Conservation (phyloP, 805 yeast species). For the Kodamaea nitidulidarum region DNA sequence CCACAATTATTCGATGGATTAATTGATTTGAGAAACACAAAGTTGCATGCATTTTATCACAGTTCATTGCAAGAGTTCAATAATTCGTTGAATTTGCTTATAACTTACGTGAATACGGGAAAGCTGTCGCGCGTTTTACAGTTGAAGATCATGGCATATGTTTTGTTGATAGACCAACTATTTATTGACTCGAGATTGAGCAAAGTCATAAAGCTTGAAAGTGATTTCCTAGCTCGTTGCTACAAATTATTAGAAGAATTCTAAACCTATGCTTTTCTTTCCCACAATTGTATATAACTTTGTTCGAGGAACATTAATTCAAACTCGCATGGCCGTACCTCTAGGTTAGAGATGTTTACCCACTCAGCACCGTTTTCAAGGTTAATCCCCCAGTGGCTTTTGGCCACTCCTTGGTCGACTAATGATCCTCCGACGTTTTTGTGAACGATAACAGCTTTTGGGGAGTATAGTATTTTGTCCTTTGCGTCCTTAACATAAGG, state of each 20-base stretch:
- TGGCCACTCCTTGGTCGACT: constrained; percentile 18
- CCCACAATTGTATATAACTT: constrained; percentile 68
- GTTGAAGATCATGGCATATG: constrained; percentile 13
- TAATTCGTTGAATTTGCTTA: constrained; percentile 12
- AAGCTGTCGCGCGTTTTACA: constrained; percentile 10
- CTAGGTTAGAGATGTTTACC: constrained; percentile 55
- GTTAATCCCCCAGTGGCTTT: constrained; percentile 50
- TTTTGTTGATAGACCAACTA: constrained; percentile 16
- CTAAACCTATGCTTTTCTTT: constrained; percentile 17
- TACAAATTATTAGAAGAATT: constrained; percentile 6
- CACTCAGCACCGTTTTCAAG: constrained; percentile 41
- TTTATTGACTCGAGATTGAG: constrained; percentile 20
- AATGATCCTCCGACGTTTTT: constrained; percentile 13
- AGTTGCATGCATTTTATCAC: constrained; percentile 6
- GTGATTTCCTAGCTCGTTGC: constrained; percentile 9
- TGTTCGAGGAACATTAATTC: constrained; percentile 62
- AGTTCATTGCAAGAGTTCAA: constrained; percentile 12
- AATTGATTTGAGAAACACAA: background rate
- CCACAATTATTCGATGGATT: constrained; percentile 19
- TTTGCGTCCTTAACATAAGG: constrained; percentile 21
- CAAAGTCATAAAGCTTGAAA: constrained; percentile 5
- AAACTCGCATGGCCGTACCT: constrained; percentile 43
- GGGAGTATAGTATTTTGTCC: constrained; percentile 32
- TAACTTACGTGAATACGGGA: constrained; percentile 8
- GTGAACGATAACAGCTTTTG: constrained; percentile 19